These are phyloP conservation scores for Funneliformis mosseae DNA, from an alignment of 192 early-diverging fungal genomes.

Conservation along the genomic window DNA sequence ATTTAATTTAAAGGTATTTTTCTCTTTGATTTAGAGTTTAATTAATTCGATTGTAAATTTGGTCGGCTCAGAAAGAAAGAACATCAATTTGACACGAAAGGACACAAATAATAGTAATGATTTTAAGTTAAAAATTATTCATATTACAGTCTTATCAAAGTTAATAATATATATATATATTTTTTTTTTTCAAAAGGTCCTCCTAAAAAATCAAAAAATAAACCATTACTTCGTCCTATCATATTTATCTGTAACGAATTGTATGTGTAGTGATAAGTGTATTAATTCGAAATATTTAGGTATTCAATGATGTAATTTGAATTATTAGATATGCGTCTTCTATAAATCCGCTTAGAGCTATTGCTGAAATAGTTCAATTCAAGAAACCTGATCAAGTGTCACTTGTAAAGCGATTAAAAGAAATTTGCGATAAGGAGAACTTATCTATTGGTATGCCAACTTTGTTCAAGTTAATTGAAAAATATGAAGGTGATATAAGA, in stretches of 20 bases:
- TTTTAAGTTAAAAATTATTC: too few species aligned
- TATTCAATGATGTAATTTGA: not conserved
- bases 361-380: slow-evolving; percentile 76
- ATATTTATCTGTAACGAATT: slow-evolving; percentile 99
- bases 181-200: not conserved
- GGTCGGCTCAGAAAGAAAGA: too few species aligned
- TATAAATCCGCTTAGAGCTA: slow-evolving; percentile 79
- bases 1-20: too few species aligned
- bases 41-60: too few species aligned
- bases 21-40: too few species aligned
- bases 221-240: slow-evolving; percentile 81
- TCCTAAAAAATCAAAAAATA: slow-evolving; percentile 41
- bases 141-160: too few species aligned
- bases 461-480: slow-evolving; percentile 73
- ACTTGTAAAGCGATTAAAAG: slow-evolving; percentile 73
- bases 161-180: too few species aligned
- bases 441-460: slow-evolving; percentile 74
- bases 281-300: not conserved
- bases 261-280: slow-evolving; percentile 43
- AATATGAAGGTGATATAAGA: slow-evolving; percentile 86
- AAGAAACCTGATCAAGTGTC: slow-evolving; percentile 56
- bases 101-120: too few species aligned
- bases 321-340: slow-evolving; percentile 77
- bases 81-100: too few species aligned
- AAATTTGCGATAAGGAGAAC: slow-evolving; percentile 79